A percentile compares a stretch with the other conserved stretches of the same genome.
Evolutionary conservation across 2,329 filamentous ascomycete genomes (phyloP).

Genomic region (Fusarium foetens): DNA sequence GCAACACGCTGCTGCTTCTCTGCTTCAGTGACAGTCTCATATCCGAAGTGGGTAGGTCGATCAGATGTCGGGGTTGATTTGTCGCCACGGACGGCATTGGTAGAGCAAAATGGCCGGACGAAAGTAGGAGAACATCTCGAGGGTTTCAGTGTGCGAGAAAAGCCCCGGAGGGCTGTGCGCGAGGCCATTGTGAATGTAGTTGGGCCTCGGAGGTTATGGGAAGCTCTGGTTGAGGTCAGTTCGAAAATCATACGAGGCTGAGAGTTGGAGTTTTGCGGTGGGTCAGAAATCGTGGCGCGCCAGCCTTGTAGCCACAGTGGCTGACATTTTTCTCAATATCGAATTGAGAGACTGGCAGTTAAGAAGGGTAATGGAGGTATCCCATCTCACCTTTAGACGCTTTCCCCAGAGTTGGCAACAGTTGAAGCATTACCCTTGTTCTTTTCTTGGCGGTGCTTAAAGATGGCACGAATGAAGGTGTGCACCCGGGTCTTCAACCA

Average conservation of each 20-base stretch:
- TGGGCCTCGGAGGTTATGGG: constrained; percentile 18
- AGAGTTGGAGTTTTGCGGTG: constrained; percentile 42
- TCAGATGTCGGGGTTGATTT: constrained; percentile 51
- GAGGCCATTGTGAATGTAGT: constrained; percentile 43
- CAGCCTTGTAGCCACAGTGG: constrained; percentile 44
- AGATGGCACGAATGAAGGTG: constrained; percentile 45
- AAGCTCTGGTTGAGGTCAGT: constrained; percentile 38
- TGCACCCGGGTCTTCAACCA: constrained; percentile 45
- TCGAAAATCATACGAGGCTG: constrained; percentile 46
- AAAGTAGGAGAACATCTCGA: constrained; percentile 24
- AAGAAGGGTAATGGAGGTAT: not conserved
- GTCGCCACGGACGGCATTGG: constrained; percentile 43
- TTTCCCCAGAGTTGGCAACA: constrained; percentile 15
- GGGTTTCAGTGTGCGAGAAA: constrained; percentile 39
- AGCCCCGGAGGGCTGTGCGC: constrained; percentile 45
- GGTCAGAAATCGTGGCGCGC: constrained; percentile 9
- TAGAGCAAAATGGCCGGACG: constrained; percentile 46
- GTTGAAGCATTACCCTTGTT: constrained; percentile 6
- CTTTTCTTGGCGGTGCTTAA: constrained; percentile 33
- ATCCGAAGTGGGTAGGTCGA: constrained; percentile 88
- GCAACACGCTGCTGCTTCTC: constrained; percentile 80
- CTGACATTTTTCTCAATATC: not conserved
- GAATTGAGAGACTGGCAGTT: not conserved
- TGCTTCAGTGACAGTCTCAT: constrained; percentile 82
- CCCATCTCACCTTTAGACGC: constrained; percentile 23